Base-by-base conservation (phyloP, 139 green algal genomes). In the Coelastrella sp. region DNA sequence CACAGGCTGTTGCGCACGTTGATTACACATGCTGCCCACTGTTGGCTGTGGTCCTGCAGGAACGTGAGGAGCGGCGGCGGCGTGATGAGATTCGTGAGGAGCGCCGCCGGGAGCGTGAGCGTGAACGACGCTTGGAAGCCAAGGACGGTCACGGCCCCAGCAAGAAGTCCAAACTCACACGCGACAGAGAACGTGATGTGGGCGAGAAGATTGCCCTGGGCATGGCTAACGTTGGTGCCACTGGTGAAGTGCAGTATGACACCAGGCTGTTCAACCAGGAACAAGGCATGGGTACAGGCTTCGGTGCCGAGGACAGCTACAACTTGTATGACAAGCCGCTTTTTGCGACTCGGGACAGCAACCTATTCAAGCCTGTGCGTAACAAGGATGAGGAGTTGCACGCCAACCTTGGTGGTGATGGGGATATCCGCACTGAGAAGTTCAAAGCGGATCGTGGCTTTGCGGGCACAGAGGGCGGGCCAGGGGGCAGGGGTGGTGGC, bases 181-280 rank as follows among this genome's bases (percentile, higher is more conserved):
- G 98, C 32, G 98, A 99, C 93, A 89, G 83, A 5, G 91, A 99
- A 87, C 93, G 98, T 47, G 98, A 99, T 90, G 94, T 99, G 74
- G 96, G 93, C 22, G 98, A 99, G 91, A 96, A 96, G 92, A 95
- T 96, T 14, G 94, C 94, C 8, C 87, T 96, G 81, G 94, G 94
- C 32, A 95, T 95, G 94, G 94, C 94, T 17, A 93, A 94, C 6
- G 92, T 94, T 4, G 68, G 79, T 3, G 90, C 90, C 47, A 93
- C 92, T 61, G 96, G 96, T 23, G 98, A 99, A 94, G 96, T 97
- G 23, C 96, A 98, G 96, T 99, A 99, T 93, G 98, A 99, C 95
- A 95, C 98, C 92, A 96, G 98, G 4, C 94, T 99, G 81, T 99
- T 99, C 96, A 99, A 99, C 95, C 98, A 99, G 94, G 98, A 99